Base-by-base conservation (phyloP, 2,329 filamentous ascomycete species). In the Ophioceras dolichostomum region DNA sequence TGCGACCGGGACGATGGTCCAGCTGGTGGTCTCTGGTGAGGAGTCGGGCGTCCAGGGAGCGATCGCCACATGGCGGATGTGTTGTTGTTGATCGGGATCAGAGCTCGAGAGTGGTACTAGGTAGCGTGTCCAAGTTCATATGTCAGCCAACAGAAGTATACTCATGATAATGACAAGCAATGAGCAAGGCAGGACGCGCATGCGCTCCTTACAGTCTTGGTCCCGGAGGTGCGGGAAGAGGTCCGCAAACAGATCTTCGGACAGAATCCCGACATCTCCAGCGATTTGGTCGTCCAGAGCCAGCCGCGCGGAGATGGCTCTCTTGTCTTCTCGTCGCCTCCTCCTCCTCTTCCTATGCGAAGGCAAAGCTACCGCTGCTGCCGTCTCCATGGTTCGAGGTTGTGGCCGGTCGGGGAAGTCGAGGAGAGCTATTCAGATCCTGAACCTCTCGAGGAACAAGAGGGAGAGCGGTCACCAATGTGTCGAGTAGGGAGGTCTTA, bases 261-360 rank as follows among this genome's bases (percentile, higher is more conserved):
- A 94, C 37, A 96, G 60, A 45, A 91, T 73, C 44, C 87, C 91
- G 43, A 88, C 71, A 53, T 94, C 85, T 37, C 84, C 85, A 59
- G 81, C 84, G 49, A 94, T 69, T 56, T 83, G 80, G 53, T 87
- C 83, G 58, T 94, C 87, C 39, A 95, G 74, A 27, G 93, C 72
- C 36, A 96, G 68, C 40, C 83, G 78, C 39, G 86, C 88, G 41
- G 83, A 72, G 41, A 94, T 69, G 31, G 88, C 72, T 7, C 82
- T 71, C 56, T 83, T 87, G 56, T 91, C 76, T 46, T 75, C 67
- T 38, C 73, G 64, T 36, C 74, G 67, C 44, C 74, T 64, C 40
- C 72, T 62, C 39, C 61, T 62, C 41, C 62, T 62, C 51, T 61
- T 66, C 47, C 56, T 58, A 33, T 47, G 13, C 19, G 26, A 29